A percentile compares a stretch with the other conserved stretches of the same genome.
Evolutionary conservation across 2,329 filamentous ascomycete species (phyloP).

Genomic region (Trichoderma arundinaceum): DNA sequence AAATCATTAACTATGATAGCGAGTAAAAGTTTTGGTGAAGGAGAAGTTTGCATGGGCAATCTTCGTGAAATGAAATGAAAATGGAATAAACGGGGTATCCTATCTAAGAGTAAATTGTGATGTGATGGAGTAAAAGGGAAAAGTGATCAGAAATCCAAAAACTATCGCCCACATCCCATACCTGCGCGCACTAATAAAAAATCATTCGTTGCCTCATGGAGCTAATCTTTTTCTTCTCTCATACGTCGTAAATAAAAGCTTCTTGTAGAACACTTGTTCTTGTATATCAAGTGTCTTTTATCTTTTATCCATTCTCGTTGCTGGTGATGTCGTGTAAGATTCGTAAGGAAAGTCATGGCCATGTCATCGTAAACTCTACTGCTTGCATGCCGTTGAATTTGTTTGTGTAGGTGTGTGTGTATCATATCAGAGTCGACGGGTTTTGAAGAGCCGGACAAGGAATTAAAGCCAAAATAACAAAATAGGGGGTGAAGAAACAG

Average conservation of each 20-base stretch:
- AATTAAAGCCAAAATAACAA: not conserved
- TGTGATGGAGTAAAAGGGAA: not conserved
- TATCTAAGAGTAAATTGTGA: slow-evolving; percentile 41
- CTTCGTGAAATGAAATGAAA: slow-evolving; percentile 2
- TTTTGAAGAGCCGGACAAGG: not conserved
- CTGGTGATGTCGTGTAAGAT: not conserved
- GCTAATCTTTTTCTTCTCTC: not conserved
- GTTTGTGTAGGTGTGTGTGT: not conserved
- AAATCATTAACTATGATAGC: not conserved
- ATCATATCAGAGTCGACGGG: not conserved
- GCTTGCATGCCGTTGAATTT: slow-evolving; percentile 6
- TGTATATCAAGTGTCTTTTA: not conserved
- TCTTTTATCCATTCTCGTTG: not conserved
- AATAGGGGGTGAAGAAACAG: not conserved
- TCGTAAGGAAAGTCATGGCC: slow-evolving; percentile 19
- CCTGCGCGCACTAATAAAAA: slow-evolving; percentile 36
- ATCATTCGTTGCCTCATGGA: slow-evolving; percentile 36
- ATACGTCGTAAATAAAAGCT: slow-evolving; percentile 19
- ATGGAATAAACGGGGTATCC: slow-evolving; percentile 47
- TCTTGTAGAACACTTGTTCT: slow-evolving; percentile 1
- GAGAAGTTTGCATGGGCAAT: slow-evolving; percentile 23
- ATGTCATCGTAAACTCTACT: slow-evolving; percentile 13
- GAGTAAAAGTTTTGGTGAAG: slow-evolving; percentile 15
- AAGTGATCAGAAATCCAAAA: slow-evolving; percentile 38
- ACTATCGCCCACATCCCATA: not conserved